Evolutionary conservation across 768 basidiomycete genomes (phyloP), one percentile per base, ranked within the genome.

Genomic region (Boletus speciosus): DNA sequence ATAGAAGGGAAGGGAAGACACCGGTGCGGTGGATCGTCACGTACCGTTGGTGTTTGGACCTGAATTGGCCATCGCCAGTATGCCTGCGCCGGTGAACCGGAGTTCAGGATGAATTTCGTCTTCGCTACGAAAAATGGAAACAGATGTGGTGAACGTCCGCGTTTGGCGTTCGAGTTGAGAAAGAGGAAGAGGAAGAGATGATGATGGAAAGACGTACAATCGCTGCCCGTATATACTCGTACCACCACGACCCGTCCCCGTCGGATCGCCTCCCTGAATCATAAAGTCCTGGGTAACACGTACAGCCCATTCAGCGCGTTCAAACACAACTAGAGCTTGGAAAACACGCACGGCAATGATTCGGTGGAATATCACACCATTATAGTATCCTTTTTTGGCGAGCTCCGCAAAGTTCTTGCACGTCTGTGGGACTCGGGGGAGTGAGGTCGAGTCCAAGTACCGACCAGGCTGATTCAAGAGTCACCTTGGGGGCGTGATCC

Each of bases 1-100:
- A 19, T 19, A 2, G 21, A 38, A 15, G 16, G 21, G 3, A 25
- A 11, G 46, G 12, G 6, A 27, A n/a, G 34, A 32, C 7, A 45
- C 0, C 4, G 8, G 9, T 21, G 6, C 2, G 61, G 70, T 29
- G 34, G 25, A 12, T 10, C n/a, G 6, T 21, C 19, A 52, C 50
- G 31, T 55, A 83, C 91, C 88, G 64, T 93, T 93, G 25, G 88
- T 88, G 67, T 93, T 91, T n/a, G 90, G 90, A 11, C 95, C 95
- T 42, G 95, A 92, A 73, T 99, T 99, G 35, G 97, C 97, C 91
- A 93, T 93, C 9, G 92, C 93, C 25, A 98, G 83, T 54, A 98
- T 94, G 21, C 96, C 96, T 40, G 95, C 94, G 16, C 96, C 96
- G 2, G 93, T 94, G 75, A 98, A 98, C 45, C 94, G 78, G 61